These are phyloP conservation scores for Lonicera japonica DNA, from an alignment of 129 eudicot genomes.

Conservation along the genomic window DNA sequence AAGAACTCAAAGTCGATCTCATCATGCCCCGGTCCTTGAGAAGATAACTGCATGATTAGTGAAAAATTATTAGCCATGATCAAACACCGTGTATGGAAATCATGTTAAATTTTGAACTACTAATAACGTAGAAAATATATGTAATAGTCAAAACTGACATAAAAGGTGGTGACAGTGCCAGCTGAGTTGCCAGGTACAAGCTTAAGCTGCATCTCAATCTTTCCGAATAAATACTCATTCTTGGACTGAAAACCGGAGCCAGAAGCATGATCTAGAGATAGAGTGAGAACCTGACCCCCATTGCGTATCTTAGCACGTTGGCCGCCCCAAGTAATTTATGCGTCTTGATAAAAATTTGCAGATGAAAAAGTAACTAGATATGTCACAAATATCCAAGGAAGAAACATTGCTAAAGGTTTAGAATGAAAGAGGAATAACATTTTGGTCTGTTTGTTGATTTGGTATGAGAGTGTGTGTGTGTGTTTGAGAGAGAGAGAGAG, in stretches of 20 bases:
- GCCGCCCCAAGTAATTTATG: too few relatives aligned
- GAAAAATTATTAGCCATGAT: background rate
- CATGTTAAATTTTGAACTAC: background rate
- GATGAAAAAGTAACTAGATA: too few relatives aligned
- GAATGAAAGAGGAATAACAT: background rate
- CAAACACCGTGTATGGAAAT: background rate
- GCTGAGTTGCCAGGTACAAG: slow-evolving; percentile 32
- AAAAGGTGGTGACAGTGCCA: slow-evolving; percentile 32
- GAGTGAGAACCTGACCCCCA: slow-evolving; percentile 19
- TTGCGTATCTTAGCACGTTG: slow-evolving; percentile 14
- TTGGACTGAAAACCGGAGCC: too few relatives aligned
- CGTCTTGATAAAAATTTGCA: too few relatives aligned
- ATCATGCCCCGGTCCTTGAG: slow-evolving; percentile 23
- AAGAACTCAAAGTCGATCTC: slow-evolving; percentile 22
- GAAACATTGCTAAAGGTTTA: background rate
- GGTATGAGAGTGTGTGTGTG: too few relatives aligned
- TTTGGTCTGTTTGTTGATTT: too few relatives aligned
- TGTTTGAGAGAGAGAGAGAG: too few relatives aligned
- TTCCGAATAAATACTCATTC: too few relatives aligned
- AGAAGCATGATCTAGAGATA: slow-evolving; percentile 26
- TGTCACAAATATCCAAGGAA: background rate
- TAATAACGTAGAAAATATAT: background rate
- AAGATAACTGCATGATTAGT: background rate
- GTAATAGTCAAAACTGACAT: slow-evolving; percentile 3
- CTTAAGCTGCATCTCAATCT: too few relatives aligned